Evolutionary conservation across 2,329 filamentous ascomycete species (phyloP), one percentile per base, ranked within the genome.

Genomic region (Aspergillus luchuensis): DNA sequence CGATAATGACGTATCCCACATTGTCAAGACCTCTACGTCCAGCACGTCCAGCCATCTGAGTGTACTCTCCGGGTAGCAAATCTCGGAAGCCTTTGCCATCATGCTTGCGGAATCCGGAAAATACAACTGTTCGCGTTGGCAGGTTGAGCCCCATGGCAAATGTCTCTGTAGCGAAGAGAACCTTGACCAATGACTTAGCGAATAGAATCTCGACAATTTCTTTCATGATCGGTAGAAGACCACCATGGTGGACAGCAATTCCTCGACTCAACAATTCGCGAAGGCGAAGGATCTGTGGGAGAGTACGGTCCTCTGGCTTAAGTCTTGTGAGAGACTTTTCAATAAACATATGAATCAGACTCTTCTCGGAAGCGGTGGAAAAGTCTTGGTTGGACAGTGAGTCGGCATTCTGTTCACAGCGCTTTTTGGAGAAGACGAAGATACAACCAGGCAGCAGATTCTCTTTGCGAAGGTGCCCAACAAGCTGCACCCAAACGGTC

Each of bases 61-160:
- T 99, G 74, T 99, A 99, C 74, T 99, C 95, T 15, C 95, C 95
- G 0, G 95, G 93, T 0, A 97, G 82, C 0, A 99, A 82, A 72
- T 97, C 95, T 66, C 95, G 85, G 80, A 98, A 98, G 4, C 87
- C 87, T 68, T 95, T 91, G 5, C 95, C 95, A 71, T 99, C 95
- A 67, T 97, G 94, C 75, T 99, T 99, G 55, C 95, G 88, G 76
- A 95, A 97, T 8, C 95, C 95, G 10, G 95, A 98, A 76, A 99
- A 99, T 2, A 98, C 94, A 0, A 99, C 95, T 0, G 95, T 99
- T 66, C 95, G 86, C 1, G 95, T 99, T 0, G 95, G 95, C 59
- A 99, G 80, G 72, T 99, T 99, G 33, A 99, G 83, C 28, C 95
- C 95, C 93, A 99, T 99, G 38, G 95, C 95, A 76, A 99, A 99